Evolutionary conservation across 306 rosid genomes (phyloP).

Genomic region (Glycine soja): DNA sequence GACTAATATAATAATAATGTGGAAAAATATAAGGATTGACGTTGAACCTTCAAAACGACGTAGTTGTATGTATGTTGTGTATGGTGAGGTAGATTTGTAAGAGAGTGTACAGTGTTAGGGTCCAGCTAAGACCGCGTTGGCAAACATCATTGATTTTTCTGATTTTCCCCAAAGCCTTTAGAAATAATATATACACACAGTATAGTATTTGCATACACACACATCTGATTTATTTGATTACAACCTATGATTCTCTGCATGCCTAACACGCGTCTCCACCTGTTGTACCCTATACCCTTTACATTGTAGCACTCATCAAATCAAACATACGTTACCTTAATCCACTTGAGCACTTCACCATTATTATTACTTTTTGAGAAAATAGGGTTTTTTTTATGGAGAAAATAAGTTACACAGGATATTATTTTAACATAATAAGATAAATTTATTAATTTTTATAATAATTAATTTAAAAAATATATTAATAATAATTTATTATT

Average conservation of each 20-base stretch:
- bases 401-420: no score
- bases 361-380: no score
- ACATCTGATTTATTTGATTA: no score
- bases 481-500: no score
- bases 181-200: not conserved
- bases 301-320: constrained; percentile 27
- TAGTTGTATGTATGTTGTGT: not conserved
- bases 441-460: no score
- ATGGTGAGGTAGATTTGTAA: constrained; percentile 33
- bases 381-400: no score
- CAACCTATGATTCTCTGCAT: constrained; percentile 51
- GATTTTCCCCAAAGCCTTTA: not conserved
- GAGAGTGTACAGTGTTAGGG: constrained; percentile 10
- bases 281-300: not conserved
- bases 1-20: not conserved
- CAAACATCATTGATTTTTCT: constrained; percentile 8
- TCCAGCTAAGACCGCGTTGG: constrained; percentile 30
- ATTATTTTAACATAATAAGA: no score
- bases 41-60: constrained; percentile 31
- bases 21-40: not conserved
- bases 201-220: not conserved
- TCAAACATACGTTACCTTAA: not conserved
- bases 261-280: constrained; percentile 51
- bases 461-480: no score
- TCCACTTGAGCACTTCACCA: no score